Conservation (phyloP, 2,329 filamentous ascomycete species). For the Chalaropsis thielavioides region DNA sequence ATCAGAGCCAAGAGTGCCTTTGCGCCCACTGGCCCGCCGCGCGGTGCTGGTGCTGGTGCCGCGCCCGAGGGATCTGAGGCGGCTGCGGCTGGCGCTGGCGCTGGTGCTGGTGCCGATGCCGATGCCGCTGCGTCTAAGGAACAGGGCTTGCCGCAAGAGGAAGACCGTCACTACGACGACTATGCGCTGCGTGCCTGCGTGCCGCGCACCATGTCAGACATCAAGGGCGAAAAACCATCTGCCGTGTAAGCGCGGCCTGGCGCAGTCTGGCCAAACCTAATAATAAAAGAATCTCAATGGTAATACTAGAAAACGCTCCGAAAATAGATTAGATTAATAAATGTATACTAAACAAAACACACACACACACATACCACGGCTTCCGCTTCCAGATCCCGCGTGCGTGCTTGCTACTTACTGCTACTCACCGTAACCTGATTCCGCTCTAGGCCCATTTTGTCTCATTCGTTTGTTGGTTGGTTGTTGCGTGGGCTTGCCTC, state of each 20-base stretch:
- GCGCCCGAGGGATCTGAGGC: conserved; percentile 10
- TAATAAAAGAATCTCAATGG: too few species aligned
- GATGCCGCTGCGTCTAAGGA: conserved; percentile 1
- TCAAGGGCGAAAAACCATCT: background rate
- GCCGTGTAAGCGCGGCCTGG: background rate
- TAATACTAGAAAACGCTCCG: too few species aligned
- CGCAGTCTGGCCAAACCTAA: too few species aligned
- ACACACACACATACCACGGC: too few species aligned
- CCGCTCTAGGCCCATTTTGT: too few species aligned
- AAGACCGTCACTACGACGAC: conserved; percentile 13
- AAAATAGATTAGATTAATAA: too few species aligned
- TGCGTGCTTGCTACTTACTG: too few species aligned
- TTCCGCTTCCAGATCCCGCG: too few species aligned
- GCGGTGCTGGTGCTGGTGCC: conserved; percentile 19
- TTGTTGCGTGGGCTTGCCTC: too few species aligned
- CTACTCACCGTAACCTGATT: too few species aligned
- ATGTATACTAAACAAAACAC: too few species aligned
- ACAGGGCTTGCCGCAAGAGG: conserved; percentile 7
- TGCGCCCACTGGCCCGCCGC: conserved; percentile 33
- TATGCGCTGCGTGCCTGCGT: conserved; percentile 17
- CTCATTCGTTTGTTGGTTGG: too few species aligned
- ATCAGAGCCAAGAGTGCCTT: conserved; percentile 42
- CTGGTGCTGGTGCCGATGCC: background rate
- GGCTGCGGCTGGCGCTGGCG: background rate
- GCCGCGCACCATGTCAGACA: conserved; percentile 5